Evolutionary conservation across 106 monocot genomes (phyloP).

Genomic region (Gastrodia elata): DNA sequence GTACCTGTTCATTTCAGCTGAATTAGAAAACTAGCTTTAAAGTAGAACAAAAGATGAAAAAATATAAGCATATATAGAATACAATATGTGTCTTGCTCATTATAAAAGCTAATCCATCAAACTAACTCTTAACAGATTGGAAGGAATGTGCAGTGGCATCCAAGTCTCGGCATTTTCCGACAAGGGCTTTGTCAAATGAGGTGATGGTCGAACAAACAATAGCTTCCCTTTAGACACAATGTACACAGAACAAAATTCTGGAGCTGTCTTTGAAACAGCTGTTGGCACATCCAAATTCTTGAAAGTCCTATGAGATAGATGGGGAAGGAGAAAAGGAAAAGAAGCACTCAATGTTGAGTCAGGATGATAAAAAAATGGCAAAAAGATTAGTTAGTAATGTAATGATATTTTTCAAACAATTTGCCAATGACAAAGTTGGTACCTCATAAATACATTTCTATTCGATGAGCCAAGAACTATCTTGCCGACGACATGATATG

Average conservation of each 20-base stretch:
- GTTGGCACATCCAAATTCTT: slow-evolving; percentile 34
- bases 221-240: slow-evolving; percentile 63
- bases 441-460: slow-evolving; percentile 39
- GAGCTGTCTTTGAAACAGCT: slow-evolving; percentile 38
- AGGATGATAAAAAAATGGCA: background rate
- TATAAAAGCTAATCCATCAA: background rate
- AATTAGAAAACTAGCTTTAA: background rate
- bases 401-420: background rate
- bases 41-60: background rate
- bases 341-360: background rate
- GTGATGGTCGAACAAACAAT: slow-evolving; percentile 36
- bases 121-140: slow-evolving; percentile 48
- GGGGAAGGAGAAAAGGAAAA: slow-evolving; percentile 3
- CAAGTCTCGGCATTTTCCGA: slow-evolving; percentile 4
- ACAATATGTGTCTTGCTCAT: background rate
- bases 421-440: background rate
- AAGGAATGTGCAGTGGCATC: slow-evolving; percentile 16
- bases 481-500: slow-evolving; percentile 31
- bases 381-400: background rate
- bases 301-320: slow-evolving; percentile 31
- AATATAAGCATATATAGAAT: background rate
- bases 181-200: slow-evolving; percentile 12
- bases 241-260: slow-evolving; percentile 48
- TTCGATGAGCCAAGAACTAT: slow-evolving; percentile 44
- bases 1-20: background rate